Percentiles rank a stretch among this genome's conserved stretches.
Conservation (phyloP, 2,329 filamentous ascomycete species). For the Cercospora sesami region DNA sequence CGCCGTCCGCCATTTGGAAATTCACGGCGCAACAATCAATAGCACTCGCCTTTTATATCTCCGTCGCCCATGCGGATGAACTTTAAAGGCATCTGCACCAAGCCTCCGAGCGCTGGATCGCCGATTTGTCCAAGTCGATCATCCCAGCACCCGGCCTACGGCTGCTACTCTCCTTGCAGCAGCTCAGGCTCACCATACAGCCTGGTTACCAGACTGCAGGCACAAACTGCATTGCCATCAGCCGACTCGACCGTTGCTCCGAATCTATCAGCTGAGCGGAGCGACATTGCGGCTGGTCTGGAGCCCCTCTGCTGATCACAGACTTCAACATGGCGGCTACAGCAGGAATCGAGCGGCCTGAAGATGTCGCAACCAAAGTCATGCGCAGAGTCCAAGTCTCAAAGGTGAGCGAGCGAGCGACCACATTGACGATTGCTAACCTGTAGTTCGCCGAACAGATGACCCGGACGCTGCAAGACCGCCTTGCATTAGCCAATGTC, state of each 20-base stretch:
- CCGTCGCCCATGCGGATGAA: background rate
- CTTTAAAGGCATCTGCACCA: slow-evolving; percentile 7
- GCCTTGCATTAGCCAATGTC: slow-evolving; percentile 91
- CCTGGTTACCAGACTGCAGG: background rate
- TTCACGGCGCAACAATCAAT: background rate
- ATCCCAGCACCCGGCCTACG: slow-evolving; percentile 6
- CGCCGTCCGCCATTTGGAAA: background rate
- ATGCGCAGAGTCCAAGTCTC: slow-evolving; percentile 43
- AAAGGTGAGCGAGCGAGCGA: slow-evolving; percentile 35
- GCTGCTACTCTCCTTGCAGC: slow-evolving; percentile 7
- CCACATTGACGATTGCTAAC: slow-evolving; percentile 18
- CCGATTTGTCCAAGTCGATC: slow-evolving; percentile 1
- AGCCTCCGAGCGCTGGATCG: slow-evolving; percentile 5
- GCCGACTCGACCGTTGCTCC: background rate
- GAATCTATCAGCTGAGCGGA: slow-evolving; percentile 2
- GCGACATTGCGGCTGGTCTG: slow-evolving; percentile 5
- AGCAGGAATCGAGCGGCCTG: slow-evolving; percentile 29
- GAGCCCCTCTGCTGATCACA: slow-evolving; percentile 19
- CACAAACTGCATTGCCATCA: slow-evolving; percentile 1
- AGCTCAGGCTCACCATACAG: slow-evolving; percentile 8
- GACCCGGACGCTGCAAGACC: slow-evolving; percentile 87
- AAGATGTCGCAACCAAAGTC: slow-evolving; percentile 42
- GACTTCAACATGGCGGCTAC: slow-evolving; percentile 33
- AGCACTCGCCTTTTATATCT: slow-evolving; percentile 10
- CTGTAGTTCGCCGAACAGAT: slow-evolving; percentile 61